Conservation (phyloP, 345 rosid species). For the Limnanthes douglasii region DNA sequence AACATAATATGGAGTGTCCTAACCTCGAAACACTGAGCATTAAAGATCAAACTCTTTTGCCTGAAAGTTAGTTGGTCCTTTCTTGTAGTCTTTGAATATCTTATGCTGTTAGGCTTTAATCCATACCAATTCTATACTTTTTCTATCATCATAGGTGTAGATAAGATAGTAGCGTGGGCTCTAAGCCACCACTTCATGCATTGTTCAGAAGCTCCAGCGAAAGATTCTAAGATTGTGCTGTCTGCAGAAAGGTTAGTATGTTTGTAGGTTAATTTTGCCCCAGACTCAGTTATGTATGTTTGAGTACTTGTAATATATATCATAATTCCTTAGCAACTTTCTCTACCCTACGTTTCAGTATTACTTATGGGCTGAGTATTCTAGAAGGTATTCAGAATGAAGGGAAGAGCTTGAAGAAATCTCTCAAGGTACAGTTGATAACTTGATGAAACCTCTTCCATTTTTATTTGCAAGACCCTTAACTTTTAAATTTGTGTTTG, state of each 20-base stretch:
- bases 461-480: no score
- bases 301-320: no score
- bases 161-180: slow-evolving; percentile 84
- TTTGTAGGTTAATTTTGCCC: no score
- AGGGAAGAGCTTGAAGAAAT: slow-evolving; percentile 67
- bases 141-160: slow-evolving; percentile 43
- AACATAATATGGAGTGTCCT: slow-evolving; percentile 56
- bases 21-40: slow-evolving; percentile 52
- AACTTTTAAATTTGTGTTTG: no score
- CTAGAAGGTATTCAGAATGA: slow-evolving; percentile 57
- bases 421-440: slow-evolving; percentile 88
- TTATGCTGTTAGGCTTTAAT: no score
- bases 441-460: no score
- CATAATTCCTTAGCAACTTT: no score
- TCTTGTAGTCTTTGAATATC: no score
- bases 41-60: slow-evolving; percentile 62
- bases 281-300: no score
- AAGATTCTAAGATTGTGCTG: slow-evolving; percentile 42
- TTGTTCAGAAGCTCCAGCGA: slow-evolving; percentile 41
- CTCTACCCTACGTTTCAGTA: slow-evolving; percentile 71
- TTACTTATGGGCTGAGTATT: slow-evolving; percentile 51
- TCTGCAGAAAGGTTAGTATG: slow-evolving; percentile 70
- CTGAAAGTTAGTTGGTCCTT: slow-evolving; percentile 42
- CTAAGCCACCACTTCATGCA: slow-evolving; percentile 65
- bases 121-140: no score